A percentile compares a stretch with the other conserved stretches of the same genome.
These are phyloP conservation scores for Moesziomyces aphidis DNA, from an alignment of 1,284 basidiomycete species.

Conservation along the genomic window DNA sequence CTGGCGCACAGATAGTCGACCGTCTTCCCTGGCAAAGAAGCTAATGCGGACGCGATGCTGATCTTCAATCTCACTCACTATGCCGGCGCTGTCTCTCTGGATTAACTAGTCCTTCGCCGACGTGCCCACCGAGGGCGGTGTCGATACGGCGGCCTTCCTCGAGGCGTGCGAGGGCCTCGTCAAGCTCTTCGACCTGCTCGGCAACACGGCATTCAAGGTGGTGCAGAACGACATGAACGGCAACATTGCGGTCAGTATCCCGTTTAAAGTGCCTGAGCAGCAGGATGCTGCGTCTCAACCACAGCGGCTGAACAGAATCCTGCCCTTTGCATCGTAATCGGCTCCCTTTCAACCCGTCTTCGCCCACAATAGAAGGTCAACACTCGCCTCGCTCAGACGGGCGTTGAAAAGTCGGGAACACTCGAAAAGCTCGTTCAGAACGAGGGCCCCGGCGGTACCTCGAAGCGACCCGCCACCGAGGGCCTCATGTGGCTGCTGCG, in stretches of 20 bases:
- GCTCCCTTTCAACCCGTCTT: background rate
- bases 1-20: too few relatives aligned
- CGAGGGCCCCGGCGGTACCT: conserved; percentile 79
- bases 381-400: conserved; percentile 78
- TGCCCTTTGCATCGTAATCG: too few relatives aligned
- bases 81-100: background rate
- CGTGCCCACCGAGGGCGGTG: conserved; percentile 87
- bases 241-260: conserved; percentile 76
- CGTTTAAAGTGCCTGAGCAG: background rate
- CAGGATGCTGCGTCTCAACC: background rate
- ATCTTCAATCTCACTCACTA: background rate
- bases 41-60: background rate
- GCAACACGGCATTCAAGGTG: conserved; percentile 83
- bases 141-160: conserved; percentile 88
- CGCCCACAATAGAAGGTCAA: conserved; percentile 72
- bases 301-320: background rate
- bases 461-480: conserved; percentile 87
- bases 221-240: conserved; percentile 91
- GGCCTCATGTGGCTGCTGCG: conserved; percentile 92
- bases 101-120: conserved; percentile 70
- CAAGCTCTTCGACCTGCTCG: conserved; percentile 93
- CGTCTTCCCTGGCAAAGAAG: too few relatives aligned
- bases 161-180: conserved; percentile 90
- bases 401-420: conserved; percentile 75
- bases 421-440: conserved; percentile 86